Conservation (phyloP, 148 eudicot species). For the Rhododendron kiyosumense region DNA sequence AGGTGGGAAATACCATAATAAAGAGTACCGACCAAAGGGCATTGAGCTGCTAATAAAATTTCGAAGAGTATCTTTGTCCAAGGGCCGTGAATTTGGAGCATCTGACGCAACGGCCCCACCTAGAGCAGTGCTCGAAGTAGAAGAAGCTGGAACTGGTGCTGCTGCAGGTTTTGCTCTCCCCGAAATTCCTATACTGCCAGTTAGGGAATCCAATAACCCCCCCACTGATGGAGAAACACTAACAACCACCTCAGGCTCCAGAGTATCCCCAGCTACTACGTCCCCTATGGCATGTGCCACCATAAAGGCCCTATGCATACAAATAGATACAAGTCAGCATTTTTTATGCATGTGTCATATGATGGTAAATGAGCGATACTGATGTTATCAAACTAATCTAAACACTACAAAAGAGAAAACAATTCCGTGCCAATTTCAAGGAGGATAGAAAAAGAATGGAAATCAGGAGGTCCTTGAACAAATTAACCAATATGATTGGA, state of each 20-base stretch:
- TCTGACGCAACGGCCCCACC: conserved; percentile 57
- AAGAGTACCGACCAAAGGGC: conserved; percentile 91
- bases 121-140: conserved; percentile 35
- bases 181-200: conserved; percentile 93
- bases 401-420: not conserved
- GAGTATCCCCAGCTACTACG: conserved; percentile 61
- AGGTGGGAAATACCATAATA: conserved; percentile 28
- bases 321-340: not conserved
- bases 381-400: not conserved
- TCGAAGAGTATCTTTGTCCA: conserved; percentile 83
- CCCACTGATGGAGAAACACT: conserved; percentile 81
- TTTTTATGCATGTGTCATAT: not conserved
- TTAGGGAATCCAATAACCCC: conserved; percentile 88
- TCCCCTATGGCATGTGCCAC: conserved; percentile 84
- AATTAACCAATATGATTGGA: not conserved
- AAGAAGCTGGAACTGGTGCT: conserved; percentile 67
- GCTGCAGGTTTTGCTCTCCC: conserved; percentile 80
- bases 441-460: not conserved
- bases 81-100: conserved; percentile 64
- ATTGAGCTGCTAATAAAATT: conserved; percentile 78
- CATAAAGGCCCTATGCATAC: conserved; percentile 64
- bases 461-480: not conserved
- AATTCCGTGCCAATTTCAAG: not conserved
- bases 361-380: not conserved
- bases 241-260: conserved; percentile 79